These are phyloP conservation scores for Podospora tetraspora DNA, from an alignment of 495 filamentous ascomycete species.

Conservation along the genomic window DNA sequence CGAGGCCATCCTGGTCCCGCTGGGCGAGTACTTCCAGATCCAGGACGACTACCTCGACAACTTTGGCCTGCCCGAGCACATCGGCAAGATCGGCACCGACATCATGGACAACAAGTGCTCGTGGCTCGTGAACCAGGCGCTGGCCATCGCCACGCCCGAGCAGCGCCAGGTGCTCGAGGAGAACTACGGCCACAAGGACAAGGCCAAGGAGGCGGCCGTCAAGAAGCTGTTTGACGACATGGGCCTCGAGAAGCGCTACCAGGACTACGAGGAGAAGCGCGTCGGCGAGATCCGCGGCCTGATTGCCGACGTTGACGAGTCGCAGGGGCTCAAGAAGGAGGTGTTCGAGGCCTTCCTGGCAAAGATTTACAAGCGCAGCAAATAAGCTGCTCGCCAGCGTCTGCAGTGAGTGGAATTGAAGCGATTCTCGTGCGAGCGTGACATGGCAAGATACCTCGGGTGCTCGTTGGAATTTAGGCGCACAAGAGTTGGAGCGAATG, in stretches of 20 bases:
- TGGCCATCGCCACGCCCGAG: constrained; percentile 66
- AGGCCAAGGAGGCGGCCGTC: constrained; percentile 68
- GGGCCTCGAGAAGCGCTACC: constrained; percentile 71
- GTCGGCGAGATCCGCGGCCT: constrained; percentile 66
- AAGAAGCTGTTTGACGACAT: constrained; percentile 86
- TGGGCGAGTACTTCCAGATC: constrained; percentile 98
- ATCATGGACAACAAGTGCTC: constrained; percentile 99
- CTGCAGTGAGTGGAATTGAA: background rate
- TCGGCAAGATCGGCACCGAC: constrained; percentile 98
- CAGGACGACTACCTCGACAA: constrained; percentile 99
- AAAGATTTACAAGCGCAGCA: constrained; percentile 97
- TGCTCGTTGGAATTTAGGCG: background rate
- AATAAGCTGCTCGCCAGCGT: constrained; percentile 43
- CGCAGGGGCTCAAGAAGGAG: constrained; percentile 76
- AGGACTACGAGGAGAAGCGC: constrained; percentile 79
- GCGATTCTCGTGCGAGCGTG: background rate
- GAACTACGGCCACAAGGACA: constrained; percentile 88
- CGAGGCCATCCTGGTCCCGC: constrained; percentile 90
- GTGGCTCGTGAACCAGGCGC: constrained; percentile 92
- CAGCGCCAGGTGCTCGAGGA: constrained; percentile 77
- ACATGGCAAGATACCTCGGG: background rate
- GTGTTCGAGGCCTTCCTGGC: constrained; percentile 85
- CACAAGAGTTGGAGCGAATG: background rate
- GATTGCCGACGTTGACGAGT: constrained; percentile 78
- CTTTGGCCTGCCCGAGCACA: constrained; percentile 81